Evolutionary conservation across 2,329 filamentous ascomycete genomes (phyloP).

Genomic region (Colletotrichum spinosum): DNA sequence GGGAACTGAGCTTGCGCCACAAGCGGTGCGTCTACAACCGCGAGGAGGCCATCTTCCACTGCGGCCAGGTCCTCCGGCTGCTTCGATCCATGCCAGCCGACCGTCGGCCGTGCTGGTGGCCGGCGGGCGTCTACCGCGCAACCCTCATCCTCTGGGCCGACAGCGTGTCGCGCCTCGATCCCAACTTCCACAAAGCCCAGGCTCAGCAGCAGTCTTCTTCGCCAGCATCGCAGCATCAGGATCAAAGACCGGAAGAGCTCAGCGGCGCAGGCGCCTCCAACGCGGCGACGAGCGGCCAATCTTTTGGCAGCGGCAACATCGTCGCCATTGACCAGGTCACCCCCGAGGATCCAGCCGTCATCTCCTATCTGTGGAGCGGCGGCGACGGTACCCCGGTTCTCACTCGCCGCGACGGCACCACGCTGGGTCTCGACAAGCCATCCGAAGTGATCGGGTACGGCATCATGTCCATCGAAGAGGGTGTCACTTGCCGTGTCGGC

Average conservation of each 20-base stretch:
- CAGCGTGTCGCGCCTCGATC: constrained; percentile 57
- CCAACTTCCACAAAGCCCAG: constrained; percentile 46
- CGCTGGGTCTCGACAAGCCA: constrained; percentile 51
- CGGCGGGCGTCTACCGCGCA: constrained; percentile 76
- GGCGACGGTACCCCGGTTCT: constrained; percentile 49
- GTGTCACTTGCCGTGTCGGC: constrained; percentile 54
- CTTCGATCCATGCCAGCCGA: constrained; percentile 70
- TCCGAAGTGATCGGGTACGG: constrained; percentile 54
- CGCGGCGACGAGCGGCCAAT: background rate
- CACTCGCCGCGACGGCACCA: constrained; percentile 47
- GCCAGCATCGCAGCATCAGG: constrained; percentile 24
- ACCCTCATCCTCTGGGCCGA: constrained; percentile 73
- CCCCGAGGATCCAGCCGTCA: constrained; percentile 51
- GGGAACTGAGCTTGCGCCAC: constrained; percentile 66
- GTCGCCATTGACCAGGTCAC: constrained; percentile 55
- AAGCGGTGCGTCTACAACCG: constrained; percentile 73
- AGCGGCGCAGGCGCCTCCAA: constrained; percentile 25
- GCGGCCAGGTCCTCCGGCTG: constrained; percentile 73
- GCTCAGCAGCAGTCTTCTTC: constrained; percentile 34
- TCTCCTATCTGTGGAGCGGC: constrained; percentile 52
- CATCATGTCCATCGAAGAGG: constrained; percentile 52
- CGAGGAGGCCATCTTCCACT: constrained; percentile 74
- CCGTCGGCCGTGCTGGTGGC: constrained; percentile 76
- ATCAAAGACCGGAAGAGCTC: constrained; percentile 25
- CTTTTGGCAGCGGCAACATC: constrained; percentile 20